Base-by-base conservation (phyloP, 352 stramenopile species). In the Phytophthora cryptogea region DNA sequence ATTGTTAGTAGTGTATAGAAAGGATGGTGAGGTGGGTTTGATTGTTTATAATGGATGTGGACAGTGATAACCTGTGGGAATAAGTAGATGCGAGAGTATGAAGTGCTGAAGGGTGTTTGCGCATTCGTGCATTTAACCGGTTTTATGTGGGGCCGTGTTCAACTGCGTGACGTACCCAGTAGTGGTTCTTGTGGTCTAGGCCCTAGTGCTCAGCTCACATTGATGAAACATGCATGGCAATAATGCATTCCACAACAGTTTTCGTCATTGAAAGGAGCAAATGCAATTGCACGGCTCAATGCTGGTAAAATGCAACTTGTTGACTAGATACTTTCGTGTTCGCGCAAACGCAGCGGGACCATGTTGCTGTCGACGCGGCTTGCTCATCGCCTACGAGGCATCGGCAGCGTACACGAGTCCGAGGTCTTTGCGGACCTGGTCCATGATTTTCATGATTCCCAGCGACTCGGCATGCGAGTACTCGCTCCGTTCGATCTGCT, bases 401-500 rank as follows among this genome's bases (percentile, higher is more conserved):
- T 66, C 56, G 17, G 55, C 48, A 9, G 55, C 49, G 36, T 80
- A 83, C 10, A 76, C 64, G 10, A 86, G 65, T 49, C 62, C 69
- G 11, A 92, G 59, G 43, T 84, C 63, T 20, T 66, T 10, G 9
- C 81, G 65, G 49, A 90, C 68, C 39, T 76, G 49, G 58, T 92
- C 83, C 57, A 92, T 76, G 45, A 89, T 81, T 27, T 60, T 54
- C 44, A 71, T 67, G 14, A 89, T 58, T 16, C 70, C 66, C 35
- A 90, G 53, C 46, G 76, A 83, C 23, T 90, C 78, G 16, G 66
- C 49, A 33, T 65, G 67, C 1, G 80, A 70, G 50, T 85, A 88
- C 32, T 83, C 68, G 2, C 44, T 49, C 39, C 68, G 58, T 39
- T 87, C 65, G 10, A 31, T 69, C 13, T 76, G 52, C 20, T 68